A percentile compares a stretch with the other conserved stretches of the same genome.
phyloP scores from a whole-genome alignment of 257 asterid genomes.

The Galeopsis tetrahit region DNA sequence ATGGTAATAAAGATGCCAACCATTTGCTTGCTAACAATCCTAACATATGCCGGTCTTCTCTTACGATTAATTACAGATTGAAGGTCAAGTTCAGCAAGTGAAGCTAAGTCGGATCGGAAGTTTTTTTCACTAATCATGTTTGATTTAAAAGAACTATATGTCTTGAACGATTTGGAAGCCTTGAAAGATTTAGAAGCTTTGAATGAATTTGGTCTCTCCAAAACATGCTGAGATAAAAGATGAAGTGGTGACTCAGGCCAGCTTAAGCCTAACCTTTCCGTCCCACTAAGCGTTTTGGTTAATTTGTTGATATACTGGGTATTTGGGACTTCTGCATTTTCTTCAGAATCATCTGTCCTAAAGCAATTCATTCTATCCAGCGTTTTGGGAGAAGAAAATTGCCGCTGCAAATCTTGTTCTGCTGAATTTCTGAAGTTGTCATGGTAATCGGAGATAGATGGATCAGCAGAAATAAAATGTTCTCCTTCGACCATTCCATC shows the following conservation, averaged over 20 bases:
- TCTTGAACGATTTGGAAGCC: constrained; percentile 54
- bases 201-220: constrained; percentile 61
- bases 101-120: constrained; percentile 47
- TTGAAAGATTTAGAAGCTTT: constrained; percentile 52
- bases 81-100: constrained; percentile 77
- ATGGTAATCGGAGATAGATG: constrained; percentile 36
- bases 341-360: constrained; percentile 49
- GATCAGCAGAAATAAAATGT: constrained; percentile 34
- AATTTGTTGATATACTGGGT: constrained; percentile 45
- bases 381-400: constrained; percentile 57
- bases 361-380: constrained; percentile 60
- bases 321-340: constrained; percentile 40
- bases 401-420: constrained; percentile 44
- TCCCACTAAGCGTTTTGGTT: constrained; percentile 59
- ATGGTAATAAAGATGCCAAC: constrained; percentile 86
- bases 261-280: constrained; percentile 79
- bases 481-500: constrained; percentile 40
- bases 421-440: constrained; percentile 31
- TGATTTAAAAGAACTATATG: constrained; percentile 61
- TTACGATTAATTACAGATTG: constrained; percentile 68
- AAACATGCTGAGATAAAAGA: constrained; percentile 59
- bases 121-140: constrained; percentile 37
- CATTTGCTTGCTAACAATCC: constrained; percentile 95
- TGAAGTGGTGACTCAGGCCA: constrained; percentile 94
- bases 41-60: constrained; percentile 78